Evolutionary conservation across 2,329 filamentous ascomycete genomes (phyloP).

Genomic region (Aspergillus luchuensis): DNA sequence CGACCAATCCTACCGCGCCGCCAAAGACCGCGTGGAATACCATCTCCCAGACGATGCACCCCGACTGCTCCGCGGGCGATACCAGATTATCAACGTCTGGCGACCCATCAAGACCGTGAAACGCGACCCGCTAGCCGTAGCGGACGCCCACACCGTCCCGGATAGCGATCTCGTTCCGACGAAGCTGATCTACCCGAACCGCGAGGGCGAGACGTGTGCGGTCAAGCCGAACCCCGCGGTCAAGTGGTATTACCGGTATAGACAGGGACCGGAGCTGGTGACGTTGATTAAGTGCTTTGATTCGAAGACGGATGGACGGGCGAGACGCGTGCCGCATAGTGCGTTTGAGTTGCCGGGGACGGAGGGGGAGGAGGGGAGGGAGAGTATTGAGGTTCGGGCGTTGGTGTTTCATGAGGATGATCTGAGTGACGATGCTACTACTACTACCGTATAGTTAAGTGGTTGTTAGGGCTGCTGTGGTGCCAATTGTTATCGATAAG

Average conservation of each 20-base stretch:
- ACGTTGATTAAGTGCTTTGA: conserved; percentile 66
- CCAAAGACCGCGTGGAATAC: conserved; percentile 45
- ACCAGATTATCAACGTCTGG: conserved; percentile 57
- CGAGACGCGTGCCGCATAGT: conserved; percentile 57
- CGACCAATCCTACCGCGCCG: conserved; percentile 52
- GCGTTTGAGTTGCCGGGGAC: conserved; percentile 57
- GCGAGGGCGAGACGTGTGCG: conserved; percentile 53
- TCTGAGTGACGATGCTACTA: too few species aligned
- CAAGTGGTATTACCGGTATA: conserved; percentile 57
- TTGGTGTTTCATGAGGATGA: conserved; percentile 55
- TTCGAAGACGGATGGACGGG: conserved; percentile 57
- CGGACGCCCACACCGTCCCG: conserved; percentile 52
- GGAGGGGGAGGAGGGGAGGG: conserved; percentile 39
- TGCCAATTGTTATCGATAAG: neutral
- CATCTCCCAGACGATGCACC: conserved; percentile 50
- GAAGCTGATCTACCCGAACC: conserved; percentile 55
- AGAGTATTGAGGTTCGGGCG: conserved; percentile 61
- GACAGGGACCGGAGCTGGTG: conserved; percentile 56
- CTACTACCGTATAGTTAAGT: too few species aligned
- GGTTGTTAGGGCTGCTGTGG: too few species aligned
- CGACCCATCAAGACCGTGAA: conserved; percentile 53
- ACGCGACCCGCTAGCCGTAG: conserved; percentile 58
- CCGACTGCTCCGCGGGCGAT: conserved; percentile 46
- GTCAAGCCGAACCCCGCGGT: conserved; percentile 49
- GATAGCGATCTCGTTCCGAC: conserved; percentile 55